Base-by-base conservation (phyloP, 78 protist species). In the slime mould (Dictyostelium discoideum) region DNA sequence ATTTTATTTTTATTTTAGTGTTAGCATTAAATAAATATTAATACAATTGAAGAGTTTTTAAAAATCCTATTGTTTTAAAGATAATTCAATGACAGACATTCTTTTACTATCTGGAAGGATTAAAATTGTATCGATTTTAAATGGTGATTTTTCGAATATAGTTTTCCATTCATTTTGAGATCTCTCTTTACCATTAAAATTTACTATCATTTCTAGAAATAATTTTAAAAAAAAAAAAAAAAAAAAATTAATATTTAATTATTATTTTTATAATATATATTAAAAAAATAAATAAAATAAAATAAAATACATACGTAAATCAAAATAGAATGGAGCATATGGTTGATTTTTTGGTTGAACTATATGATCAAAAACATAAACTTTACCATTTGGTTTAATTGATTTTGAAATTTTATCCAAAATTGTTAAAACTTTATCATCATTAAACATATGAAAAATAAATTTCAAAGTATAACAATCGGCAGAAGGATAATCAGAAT, bases 291-390 rank as follows among this genome's bases (percentile, higher is more conserved):
- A 32, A 32, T 63, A 20, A 63, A 22, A 22, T 9, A 3, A 63
- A 16, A 26, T 73, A n/a, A n/a, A 6, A 76, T 76, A 83, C 89
- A 42, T 85, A 67, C 80, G 89, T 85, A 63, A n/a, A 67, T 85
- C 89, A 67, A 85, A 26, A 10, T 39, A 69, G 29, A 67, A 26
- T 26, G 67, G 50, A 9, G 54, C 57, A 46, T 44, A 44, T 16
- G 40, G 57, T 67, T 24, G 65, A 46, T 73, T 85, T 26, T 85
- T 67, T n/a, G 69, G 77, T 24, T 76, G 63, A 29, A 74, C 54
- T 0, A 86, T 54, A 29, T n/a, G 26, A 76, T 86, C 92, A 76
- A 76, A 86, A 14, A 86, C 78, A 76, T 76, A 86, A 8, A 86
- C 39, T 76, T 86, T 73, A 24, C 92, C 82, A 29, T 44, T 29